Conservation (phyloP, 1,284 basidiomycete genomes). For the Melampsora americana region DNA sequence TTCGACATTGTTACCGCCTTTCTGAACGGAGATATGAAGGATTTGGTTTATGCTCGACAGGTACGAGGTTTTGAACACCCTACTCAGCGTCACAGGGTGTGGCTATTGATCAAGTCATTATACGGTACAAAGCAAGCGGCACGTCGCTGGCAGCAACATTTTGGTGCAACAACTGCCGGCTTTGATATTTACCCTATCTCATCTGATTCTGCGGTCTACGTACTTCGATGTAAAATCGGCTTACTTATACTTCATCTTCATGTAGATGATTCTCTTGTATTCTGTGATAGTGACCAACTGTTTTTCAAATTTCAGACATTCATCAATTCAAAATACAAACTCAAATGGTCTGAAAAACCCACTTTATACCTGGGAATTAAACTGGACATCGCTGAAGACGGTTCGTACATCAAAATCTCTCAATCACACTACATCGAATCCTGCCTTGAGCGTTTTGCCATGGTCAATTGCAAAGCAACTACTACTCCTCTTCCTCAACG, state of each 20-base stretch:
- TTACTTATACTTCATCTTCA: background rate
- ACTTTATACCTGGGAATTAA: background rate
- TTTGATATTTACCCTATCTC: too few species aligned
- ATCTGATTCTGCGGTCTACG: too few species aligned
- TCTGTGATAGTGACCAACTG: background rate
- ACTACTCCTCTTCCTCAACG: too few species aligned
- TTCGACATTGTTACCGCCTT: conserved; percentile 11
- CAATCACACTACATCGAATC: too few species aligned
- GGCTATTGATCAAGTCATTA: conserved; percentile 9
- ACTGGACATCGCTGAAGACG: too few species aligned
- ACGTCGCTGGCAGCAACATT: background rate
- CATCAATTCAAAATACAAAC: too few species aligned
- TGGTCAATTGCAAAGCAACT: too few species aligned
- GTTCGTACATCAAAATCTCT: too few species aligned
- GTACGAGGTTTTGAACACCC: conserved; percentile 11
- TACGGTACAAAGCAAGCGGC: conserved; percentile 26
- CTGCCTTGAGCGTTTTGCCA: too few species aligned
- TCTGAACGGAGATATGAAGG: conserved; percentile 16
- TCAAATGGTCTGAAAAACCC: background rate
- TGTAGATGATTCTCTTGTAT: background rate
- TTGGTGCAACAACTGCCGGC: too few species aligned
- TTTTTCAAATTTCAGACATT: background rate
- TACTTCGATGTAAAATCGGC: too few species aligned
- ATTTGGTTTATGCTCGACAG: background rate
- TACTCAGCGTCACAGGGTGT: background rate